These are phyloP conservation scores for Neurospora tetrasperma DNA, from an alignment of 495 filamentous ascomycete genomes.

Conservation along the genomic window DNA sequence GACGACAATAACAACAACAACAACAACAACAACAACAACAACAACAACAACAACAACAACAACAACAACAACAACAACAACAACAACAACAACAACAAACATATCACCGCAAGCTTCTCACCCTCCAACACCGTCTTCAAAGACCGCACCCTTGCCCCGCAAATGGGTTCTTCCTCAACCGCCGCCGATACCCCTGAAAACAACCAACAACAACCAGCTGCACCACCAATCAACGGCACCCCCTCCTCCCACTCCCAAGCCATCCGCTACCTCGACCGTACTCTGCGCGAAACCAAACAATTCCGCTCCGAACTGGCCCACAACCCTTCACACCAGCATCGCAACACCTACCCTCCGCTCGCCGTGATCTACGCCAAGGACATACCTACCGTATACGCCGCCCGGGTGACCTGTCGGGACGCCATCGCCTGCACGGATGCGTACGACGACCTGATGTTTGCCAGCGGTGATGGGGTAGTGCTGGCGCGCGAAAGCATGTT, in stretches of 20 bases:
- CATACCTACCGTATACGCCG: slow-evolving; percentile 74
- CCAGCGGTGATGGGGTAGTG: slow-evolving; percentile 82
- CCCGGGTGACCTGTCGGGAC: slow-evolving; percentile 52
- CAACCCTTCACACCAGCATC: slow-evolving; percentile 43
- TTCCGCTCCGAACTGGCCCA: slow-evolving; percentile 69
- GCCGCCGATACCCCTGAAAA: slow-evolving; percentile 18
- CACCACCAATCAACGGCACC: slow-evolving; percentile 11
- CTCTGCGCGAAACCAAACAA: slow-evolving; percentile 53
- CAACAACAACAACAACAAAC: background rate
- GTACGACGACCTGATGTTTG: slow-evolving; percentile 83
- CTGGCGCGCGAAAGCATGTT: slow-evolving; percentile 54
- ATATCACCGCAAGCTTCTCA: background rate
- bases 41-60: background rate
- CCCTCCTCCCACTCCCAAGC: slow-evolving; percentile 23
- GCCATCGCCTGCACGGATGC: slow-evolving; percentile 63
- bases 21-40: too few species aligned
- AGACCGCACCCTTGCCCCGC: slow-evolving; percentile 38
- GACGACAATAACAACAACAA: background rate
- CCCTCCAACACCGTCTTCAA: slow-evolving; percentile 15
- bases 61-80: background rate
- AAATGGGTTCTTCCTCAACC: slow-evolving; percentile 29
- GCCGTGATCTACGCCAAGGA: slow-evolving; percentile 84
- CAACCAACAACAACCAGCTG: slow-evolving; percentile 11
- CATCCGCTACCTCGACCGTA: slow-evolving; percentile 65
- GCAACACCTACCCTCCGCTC: slow-evolving; percentile 69